Base-by-base conservation (phyloP, 2,329 filamentous ascomycete genomes). In the Ceratocystiopsis minuta region DNA sequence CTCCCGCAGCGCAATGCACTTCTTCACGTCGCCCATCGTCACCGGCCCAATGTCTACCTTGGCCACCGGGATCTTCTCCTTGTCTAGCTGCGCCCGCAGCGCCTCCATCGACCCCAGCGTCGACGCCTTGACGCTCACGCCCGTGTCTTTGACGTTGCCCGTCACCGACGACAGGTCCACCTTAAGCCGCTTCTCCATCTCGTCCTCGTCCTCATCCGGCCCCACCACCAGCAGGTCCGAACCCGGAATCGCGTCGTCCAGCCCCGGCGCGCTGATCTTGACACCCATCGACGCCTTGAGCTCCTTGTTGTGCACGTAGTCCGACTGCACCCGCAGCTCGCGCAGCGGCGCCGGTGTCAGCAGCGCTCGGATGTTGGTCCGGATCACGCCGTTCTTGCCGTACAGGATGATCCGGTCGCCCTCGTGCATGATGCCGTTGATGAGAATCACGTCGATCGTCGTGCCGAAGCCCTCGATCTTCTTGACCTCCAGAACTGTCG, bases 221-320 rank as follows among this genome's bases (percentile, higher is more conserved):
- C 90, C 88, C 46, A 94, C 86, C 24, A 98, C 87, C 53, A 98
- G 75, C 52, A 98, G 68, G 51, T 92, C 79, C 16, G 92, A 98
- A 57, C 90, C 90, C 47, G 90, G 90, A 60, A 98, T 96, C 51
- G 92, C 90, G 47, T 84, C 80, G 60, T 98, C 90, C 17, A 98
- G 80, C 48, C 87, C 86, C 52, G 94, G 92, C 37, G 88, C 90
- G 48, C 86, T 86, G 57, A 98, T 96, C 74, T 98, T 98, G 60
- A 98, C 85, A 80, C 90, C 90, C 55, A 98, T 74, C 10, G 90
- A 86, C 16, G 92, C 90, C 70, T 95, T 98, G 65, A 95, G 87
- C 60, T 94, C 86, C 67, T 98, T 96, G 68, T 98, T 95, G 68
- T 98, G 92, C 28, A 98, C 88, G 55, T 98, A 98, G 48, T 79